These are phyloP conservation scores for Syncephalastrum sp. DNA, from an alignment of 371 early-diverging fungal genomes.

Conservation along the genomic window DNA sequence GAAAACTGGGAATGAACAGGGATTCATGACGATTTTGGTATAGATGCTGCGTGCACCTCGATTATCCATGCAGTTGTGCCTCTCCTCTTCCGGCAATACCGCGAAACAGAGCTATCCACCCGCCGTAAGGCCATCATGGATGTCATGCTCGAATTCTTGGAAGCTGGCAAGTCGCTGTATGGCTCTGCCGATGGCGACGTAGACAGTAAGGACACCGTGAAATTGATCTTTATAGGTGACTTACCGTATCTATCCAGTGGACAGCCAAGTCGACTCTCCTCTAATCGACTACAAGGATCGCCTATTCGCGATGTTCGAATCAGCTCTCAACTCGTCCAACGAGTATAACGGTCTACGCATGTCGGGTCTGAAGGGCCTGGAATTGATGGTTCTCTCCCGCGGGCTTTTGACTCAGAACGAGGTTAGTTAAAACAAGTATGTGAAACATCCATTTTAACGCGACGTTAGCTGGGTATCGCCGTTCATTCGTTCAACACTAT, in stretches of 20 bases:
- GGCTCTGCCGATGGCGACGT: conserved; percentile 47
- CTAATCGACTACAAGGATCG: conserved; percentile 65
- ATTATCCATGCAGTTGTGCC: conserved; percentile 57
- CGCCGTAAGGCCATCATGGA: conserved; percentile 65
- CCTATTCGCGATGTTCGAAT: conserved; percentile 64
- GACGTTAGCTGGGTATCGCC: conserved; percentile 42
- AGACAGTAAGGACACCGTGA: conserved; percentile 23
- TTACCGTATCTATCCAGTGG: conserved; percentile 16
- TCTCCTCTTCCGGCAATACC: conserved; percentile 54
- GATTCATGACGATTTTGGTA: not conserved
- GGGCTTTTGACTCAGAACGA: conserved; percentile 61
- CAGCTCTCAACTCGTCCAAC: conserved; percentile 55
- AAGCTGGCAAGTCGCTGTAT: conserved; percentile 60
- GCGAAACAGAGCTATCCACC: conserved; percentile 54
- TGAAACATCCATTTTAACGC: conserved; percentile 40
- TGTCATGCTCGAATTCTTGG: conserved; percentile 65
- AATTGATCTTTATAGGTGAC: not conserved
- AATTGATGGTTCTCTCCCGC: conserved; percentile 60
- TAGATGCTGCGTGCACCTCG: conserved; percentile 63
- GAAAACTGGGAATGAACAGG: not conserved
- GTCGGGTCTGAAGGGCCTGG: conserved; percentile 67
- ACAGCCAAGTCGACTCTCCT: conserved; percentile 53
- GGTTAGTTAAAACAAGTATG: conserved; percentile 52
- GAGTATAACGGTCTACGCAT: conserved; percentile 73
- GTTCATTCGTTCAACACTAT: conserved; percentile 60